Evolutionary conservation across 2,329 filamentous ascomycete genomes (phyloP).

Genomic region (Camillea tinctor): DNA sequence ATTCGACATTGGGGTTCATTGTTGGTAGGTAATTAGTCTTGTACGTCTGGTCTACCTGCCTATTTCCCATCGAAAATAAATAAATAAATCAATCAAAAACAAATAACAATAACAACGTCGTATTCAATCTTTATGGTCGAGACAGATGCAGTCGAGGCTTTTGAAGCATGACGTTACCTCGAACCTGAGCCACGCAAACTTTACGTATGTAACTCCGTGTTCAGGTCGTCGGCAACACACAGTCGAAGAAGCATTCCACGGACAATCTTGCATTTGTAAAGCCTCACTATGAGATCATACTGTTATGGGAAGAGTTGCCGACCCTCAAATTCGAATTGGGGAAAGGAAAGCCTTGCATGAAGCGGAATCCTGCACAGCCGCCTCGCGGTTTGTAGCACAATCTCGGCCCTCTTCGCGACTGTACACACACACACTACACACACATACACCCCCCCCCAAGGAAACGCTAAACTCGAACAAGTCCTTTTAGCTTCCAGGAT

Average conservation of each 20-base stretch:
- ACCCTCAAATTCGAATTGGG: constrained; percentile 20
- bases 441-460: too few relatives aligned
- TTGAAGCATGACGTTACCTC: constrained; percentile 23
- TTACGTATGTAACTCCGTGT: constrained; percentile 22
- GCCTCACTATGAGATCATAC: constrained; percentile 25
- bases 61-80: background rate
- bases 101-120: constrained; percentile 1
- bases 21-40: background rate
- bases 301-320: constrained; percentile 28
- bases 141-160: constrained; percentile 1
- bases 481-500: constrained; percentile 22
- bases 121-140: constrained; percentile 14
- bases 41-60: too few relatives aligned
- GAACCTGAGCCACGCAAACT: constrained; percentile 17
- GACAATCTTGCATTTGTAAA: constrained; percentile 21
- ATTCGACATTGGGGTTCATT: background rate
- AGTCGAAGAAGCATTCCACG: constrained; percentile 17
- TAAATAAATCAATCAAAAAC: too few relatives aligned
- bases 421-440: constrained; percentile 12
- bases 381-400: constrained; percentile 30
- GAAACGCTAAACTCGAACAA: constrained; percentile 27
- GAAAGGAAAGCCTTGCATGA: constrained; percentile 24
- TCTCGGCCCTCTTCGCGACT: constrained; percentile 22
- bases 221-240: constrained; percentile 22
- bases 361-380: constrained; percentile 28